A percentile compares a stretch with the other conserved stretches of the same genome.
phyloP scores from a whole-genome alignment of 176 grass and related monocot species.

The Triticum timopheevii region DNA sequence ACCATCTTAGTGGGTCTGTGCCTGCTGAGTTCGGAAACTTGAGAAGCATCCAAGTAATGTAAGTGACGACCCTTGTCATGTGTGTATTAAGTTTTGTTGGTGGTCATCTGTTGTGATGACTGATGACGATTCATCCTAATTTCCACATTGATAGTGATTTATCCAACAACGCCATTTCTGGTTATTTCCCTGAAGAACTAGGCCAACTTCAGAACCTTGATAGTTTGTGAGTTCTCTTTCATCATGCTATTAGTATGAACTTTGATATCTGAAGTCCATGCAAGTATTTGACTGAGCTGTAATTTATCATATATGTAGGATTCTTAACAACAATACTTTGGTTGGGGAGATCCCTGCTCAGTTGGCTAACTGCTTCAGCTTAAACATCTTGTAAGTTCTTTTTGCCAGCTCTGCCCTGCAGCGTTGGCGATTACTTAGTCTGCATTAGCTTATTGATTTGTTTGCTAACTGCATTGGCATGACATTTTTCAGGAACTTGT shows the following conservation, averaged over 20 bases:
- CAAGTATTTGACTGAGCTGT: conserved; percentile 14
- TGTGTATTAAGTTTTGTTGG: conserved; percentile 1
- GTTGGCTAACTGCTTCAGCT: conserved; percentile 90
- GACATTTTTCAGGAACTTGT: conserved; percentile 75
- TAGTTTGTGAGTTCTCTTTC: conserved; percentile 71
- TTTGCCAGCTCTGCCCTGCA: not conserved
- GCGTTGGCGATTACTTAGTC: not conserved
- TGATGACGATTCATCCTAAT: conserved; percentile 7
- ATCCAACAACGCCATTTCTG: conserved; percentile 73
- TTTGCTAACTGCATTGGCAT: not conserved
- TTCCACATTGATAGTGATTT: conserved; percentile 60
- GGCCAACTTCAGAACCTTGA: conserved; percentile 90
- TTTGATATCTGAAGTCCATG: not conserved
- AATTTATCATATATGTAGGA: conserved; percentile 50
- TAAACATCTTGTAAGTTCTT: conserved; percentile 74
- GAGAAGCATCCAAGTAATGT: conserved; percentile 94
- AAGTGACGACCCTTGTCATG: conserved; percentile 36
- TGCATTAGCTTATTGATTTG: conserved; percentile 8
- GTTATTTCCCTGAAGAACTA: conserved; percentile 81
- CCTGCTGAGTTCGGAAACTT: conserved; percentile 95
- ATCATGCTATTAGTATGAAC: not conserved
- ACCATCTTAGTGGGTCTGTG: conserved; percentile 64
- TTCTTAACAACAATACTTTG: conserved; percentile 93
- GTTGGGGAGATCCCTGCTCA: conserved; percentile 84
- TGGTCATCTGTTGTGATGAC: not conserved